Conservation (phyloP, 495 filamentous ascomycete genomes). For the Thermochaetoides thermophila region DNA sequence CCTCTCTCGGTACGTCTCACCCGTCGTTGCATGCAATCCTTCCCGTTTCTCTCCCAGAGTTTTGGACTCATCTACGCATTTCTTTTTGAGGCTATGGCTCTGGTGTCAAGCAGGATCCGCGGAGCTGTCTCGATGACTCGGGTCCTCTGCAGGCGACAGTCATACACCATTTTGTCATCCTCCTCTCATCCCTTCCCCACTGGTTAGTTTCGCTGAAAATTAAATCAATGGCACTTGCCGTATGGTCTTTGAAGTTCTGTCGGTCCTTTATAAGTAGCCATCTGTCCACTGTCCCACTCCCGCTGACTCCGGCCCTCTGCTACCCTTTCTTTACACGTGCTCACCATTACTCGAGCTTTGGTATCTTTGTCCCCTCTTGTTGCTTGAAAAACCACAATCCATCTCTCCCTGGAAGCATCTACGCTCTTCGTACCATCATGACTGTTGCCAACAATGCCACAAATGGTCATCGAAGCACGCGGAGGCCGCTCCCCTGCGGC, state of each 20-base stretch:
- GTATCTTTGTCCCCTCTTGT: not conserved
- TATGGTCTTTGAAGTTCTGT: constrained; percentile 21
- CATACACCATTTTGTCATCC: too few relatives aligned
- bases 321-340: constrained; percentile 4
- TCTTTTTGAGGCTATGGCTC: too few relatives aligned
- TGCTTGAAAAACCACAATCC: not conserved
- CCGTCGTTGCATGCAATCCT: too few relatives aligned
- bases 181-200: too few relatives aligned
- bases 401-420: not conserved
- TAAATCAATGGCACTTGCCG: too few relatives aligned
- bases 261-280: constrained; percentile 17
- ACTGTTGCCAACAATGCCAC: constrained; percentile 23
- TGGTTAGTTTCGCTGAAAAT: too few relatives aligned
- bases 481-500: constrained; percentile 60
- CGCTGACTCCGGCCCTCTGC: constrained; percentile 5
- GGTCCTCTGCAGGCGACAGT: too few relatives aligned
- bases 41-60: too few relatives aligned
- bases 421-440: constrained; percentile 15
- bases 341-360: not conserved
- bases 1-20: too few relatives aligned
- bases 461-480: constrained; percentile 25
- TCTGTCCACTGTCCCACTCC: constrained; percentile 8
- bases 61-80: too few relatives aligned
- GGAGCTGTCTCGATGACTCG: too few relatives aligned
- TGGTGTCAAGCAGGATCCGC: too few relatives aligned